Evolutionary conservation across 768 basidiomycete species (phyloP), one percentile per base, ranked within the genome.

Genomic region (Mycena venus): DNA sequence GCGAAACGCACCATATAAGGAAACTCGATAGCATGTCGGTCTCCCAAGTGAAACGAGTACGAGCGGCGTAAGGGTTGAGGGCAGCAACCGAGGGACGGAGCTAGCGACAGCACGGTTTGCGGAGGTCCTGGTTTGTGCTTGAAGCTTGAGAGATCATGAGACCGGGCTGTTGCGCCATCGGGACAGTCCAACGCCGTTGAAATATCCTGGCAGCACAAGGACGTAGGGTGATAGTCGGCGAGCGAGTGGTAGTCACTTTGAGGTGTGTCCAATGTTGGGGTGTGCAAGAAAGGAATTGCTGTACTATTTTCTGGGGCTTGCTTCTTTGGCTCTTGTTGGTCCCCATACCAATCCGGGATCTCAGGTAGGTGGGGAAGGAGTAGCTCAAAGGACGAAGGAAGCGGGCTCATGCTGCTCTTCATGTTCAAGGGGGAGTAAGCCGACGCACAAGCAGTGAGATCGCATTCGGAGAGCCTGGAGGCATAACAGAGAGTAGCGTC

Each of bases 201-300:
- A 49, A 74, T 27, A 19, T 74, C 61, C 34, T 73, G 47, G 59
- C 47, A 62, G 40, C 65, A 62, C 6, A 68, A 23, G 17, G 75
- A 53, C 1, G 53, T 44, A 9, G 68, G 61, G 51, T 70, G 62
- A 29, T 58, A 70, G 23, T 77, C 72, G 4, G 19, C 64, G 31
- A 70, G 32, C 19, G 75, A 74, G 47, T 70, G 68, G 56, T 77
- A 77, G 42, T 77, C 75, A 38, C 75, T 77, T 65, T 62, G 75
- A 31, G 75, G 72, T 12, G 71, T 76, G 31, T 76, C 60, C 36
- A 62, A 53, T 3, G 25, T 14, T 27, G 61, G 67, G n/a, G 56
- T 73, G 21, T 59, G 23, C 29, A 32, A 65, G 32, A 31, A 36
- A 7, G 8, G 38, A 10, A 49, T 34, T 7, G 49, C 47, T 8